phyloP scores from a whole-genome alignment of 2,329 filamentous ascomycete genomes.

The Corynespora cassiicola region DNA sequence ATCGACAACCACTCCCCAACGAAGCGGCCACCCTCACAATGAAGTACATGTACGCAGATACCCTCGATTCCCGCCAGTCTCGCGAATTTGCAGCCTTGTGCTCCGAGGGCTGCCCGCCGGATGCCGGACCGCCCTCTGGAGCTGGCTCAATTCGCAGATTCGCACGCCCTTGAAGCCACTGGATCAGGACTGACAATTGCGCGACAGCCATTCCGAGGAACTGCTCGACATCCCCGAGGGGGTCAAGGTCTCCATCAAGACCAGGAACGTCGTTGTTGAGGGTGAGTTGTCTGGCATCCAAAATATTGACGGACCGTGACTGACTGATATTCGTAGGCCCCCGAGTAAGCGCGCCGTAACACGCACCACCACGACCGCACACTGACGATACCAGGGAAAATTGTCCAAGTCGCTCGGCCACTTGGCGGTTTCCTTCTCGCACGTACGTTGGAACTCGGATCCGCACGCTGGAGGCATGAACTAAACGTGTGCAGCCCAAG shows the following conservation, averaged over 20 bases:
- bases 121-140: conserved; percentile 11
- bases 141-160: conserved; percentile 14
- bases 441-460: conserved; percentile 46
- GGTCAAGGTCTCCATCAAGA: conserved; percentile 98
- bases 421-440: conserved; percentile 93
- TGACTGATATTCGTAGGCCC: conserved; percentile 33
- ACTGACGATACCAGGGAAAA: conserved; percentile 70
- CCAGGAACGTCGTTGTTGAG: conserved; percentile 94
- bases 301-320: conserved; percentile 9
- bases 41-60: conserved; percentile 80
- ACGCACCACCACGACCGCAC: conserved; percentile 10
- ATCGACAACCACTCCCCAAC: conserved; percentile 42
- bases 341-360: conserved; percentile 32
- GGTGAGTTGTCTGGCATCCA: conserved; percentile 82
- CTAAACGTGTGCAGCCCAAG: conserved; percentile 61
- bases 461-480: conserved; percentile 4
- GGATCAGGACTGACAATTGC: conserved; percentile 37
- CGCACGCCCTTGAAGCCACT: conserved; percentile 19
- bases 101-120: conserved; percentile 17
- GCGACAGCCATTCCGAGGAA: conserved; percentile 82
- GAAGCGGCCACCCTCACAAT: conserved; percentile 70
- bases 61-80: conserved; percentile 11
- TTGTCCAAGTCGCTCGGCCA: conserved; percentile 96
- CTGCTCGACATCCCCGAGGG: conserved; percentile 93
- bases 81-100: conserved; percentile 18